A percentile compares a stretch with the other conserved stretches of the same genome.
phyloP scores from a whole-genome alignment of 768 basidiomycete genomes.

The Rhodocollybia butyracea region DNA sequence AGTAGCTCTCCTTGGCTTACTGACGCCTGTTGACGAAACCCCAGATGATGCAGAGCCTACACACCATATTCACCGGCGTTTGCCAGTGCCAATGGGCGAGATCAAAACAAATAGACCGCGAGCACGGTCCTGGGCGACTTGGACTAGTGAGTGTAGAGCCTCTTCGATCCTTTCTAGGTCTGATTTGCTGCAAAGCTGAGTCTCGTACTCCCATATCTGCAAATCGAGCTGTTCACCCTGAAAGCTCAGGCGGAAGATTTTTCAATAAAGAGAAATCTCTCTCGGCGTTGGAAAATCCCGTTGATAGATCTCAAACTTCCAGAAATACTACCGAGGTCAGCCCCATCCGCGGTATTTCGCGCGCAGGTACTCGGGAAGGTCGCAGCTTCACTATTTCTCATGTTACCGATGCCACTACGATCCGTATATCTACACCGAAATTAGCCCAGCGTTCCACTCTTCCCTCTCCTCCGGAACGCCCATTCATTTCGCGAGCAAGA shows the following conservation, averaged over 20 bases:
- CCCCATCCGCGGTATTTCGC: not conserved
- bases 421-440: not conserved
- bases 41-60: not conserved
- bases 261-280: not conserved
- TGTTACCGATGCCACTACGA: not conserved
- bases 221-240: no score
- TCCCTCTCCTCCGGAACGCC: not conserved
- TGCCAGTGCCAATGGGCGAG: not conserved
- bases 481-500: not conserved
- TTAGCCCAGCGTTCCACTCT: not conserved
- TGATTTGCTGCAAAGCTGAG: not conserved
- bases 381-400: not conserved
- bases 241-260: no score
- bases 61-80: not conserved
- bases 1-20: not conserved
- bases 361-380: not conserved
- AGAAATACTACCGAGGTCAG: no score
- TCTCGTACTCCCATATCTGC: no score
- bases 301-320: no score
- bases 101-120: not conserved
- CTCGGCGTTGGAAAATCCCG: not conserved
- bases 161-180: not conserved
- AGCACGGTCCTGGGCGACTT: not conserved
- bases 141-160: slow-evolving; percentile 2
- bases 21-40: slow-evolving; percentile 4